Conservation (phyloP, 163 green algal species). For the Scenedesmus sp. region DNA sequence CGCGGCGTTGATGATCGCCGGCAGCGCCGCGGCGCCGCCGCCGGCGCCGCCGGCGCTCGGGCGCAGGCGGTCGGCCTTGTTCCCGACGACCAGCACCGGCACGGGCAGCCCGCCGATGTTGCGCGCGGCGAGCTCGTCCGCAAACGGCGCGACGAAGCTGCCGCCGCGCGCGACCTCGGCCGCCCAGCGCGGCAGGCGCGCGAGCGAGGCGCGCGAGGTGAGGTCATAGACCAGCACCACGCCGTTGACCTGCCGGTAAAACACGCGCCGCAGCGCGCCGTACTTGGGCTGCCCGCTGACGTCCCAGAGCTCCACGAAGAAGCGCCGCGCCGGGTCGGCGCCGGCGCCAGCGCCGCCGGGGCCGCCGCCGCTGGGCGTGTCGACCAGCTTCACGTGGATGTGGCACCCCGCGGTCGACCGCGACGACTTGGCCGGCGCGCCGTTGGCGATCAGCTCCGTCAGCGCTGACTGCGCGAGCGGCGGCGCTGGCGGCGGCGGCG, state of each 20-base stretch:
- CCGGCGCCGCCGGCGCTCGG: background rate
- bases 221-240: background rate
- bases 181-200: constrained; percentile 35
- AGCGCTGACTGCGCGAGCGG: constrained; percentile 1
- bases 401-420: constrained; percentile 32
- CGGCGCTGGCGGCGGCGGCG: background rate
- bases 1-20: too few species aligned
- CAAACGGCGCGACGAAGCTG: constrained; percentile 46
- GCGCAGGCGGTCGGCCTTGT: constrained; percentile 35
- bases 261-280: constrained; percentile 42
- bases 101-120: constrained; percentile 56
- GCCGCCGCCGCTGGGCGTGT: background rate
- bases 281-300: constrained; percentile 49
- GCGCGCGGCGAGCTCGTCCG: constrained; percentile 37
- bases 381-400: constrained; percentile 29
- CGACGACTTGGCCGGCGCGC: background rate
- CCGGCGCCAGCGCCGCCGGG: background rate
- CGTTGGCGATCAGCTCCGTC: too few species aligned
- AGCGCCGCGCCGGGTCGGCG: constrained; percentile 5
- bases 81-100: constrained; percentile 45
- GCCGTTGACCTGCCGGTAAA: constrained; percentile 57
- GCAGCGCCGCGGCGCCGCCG: too few species aligned
- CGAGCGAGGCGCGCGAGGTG: background rate
- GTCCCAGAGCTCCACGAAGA: constrained; percentile 59
- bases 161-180: constrained; percentile 39